Percentiles rank a stretch among this genome's conserved stretches.
phyloP scores from a whole-genome alignment of 257 asterid species.

The Misopates orontium region DNA sequence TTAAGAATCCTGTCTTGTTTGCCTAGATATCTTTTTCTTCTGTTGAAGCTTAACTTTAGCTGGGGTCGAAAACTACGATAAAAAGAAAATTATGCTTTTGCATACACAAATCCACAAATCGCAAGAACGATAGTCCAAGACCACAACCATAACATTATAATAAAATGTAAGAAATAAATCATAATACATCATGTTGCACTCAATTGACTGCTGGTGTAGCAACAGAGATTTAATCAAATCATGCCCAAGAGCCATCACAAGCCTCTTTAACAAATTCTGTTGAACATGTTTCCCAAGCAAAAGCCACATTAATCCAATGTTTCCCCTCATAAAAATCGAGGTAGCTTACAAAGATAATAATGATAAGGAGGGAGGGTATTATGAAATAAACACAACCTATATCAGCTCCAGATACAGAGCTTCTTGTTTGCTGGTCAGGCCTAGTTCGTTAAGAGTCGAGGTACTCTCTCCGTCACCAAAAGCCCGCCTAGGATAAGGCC shows the following conservation, averaged over 20 bases:
- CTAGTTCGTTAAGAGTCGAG: conserved; percentile 68
- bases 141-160: no score
- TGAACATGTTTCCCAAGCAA: conserved; percentile 24
- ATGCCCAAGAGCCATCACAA: conserved; percentile 5
- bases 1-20: no score
- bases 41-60: no score
- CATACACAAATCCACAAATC: no score
- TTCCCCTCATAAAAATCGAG: conserved; percentile 19
- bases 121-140: no score
- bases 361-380: conserved; percentile 7
- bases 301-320: conserved; percentile 19
- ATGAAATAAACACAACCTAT: conserved; percentile 32
- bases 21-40: no score
- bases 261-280: conserved; percentile 10
- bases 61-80: no score
- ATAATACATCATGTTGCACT: no score
- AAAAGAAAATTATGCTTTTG: no score
- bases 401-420: conserved; percentile 88
- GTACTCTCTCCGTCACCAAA: conserved; percentile 66
- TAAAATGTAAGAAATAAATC: no score
- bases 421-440: conserved; percentile 94
- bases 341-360: conserved; percentile 22
- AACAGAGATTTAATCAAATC: conserved; percentile 1
- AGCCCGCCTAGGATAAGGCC: conserved; percentile 92
- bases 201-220: conserved; percentile 22